Evolutionary conservation across 306 rosid genomes (phyloP).

Genomic region (Acacia melanoxylon): DNA sequence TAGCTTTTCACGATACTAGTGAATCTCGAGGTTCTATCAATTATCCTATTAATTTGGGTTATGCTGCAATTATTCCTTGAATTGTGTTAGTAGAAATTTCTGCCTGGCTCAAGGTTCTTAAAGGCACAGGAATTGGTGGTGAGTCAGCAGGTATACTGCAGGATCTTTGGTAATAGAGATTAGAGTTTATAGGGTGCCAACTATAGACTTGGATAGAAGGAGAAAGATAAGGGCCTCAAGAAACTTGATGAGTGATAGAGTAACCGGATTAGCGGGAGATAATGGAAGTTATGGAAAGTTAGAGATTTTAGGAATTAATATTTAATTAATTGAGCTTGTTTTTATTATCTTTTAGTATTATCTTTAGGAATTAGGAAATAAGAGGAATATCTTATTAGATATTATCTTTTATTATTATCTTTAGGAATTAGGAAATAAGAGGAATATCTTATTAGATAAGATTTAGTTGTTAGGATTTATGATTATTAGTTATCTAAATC

Average conservation of each 20-base stretch:
- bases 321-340: too few relatives aligned
- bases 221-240: background rate
- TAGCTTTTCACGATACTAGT: slow-evolving; percentile 20
- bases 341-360: too few relatives aligned
- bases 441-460: too few relatives aligned
- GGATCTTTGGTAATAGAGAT: background rate
- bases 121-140: background rate
- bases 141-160: background rate
- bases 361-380: too few relatives aligned
- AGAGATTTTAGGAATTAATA: too few relatives aligned
- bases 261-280: too few relatives aligned
- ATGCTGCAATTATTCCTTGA: background rate
- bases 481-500: too few relatives aligned
- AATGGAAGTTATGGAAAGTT: too few relatives aligned
- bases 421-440: too few relatives aligned
- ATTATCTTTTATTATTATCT: too few relatives aligned
- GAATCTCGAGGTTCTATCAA: background rate
- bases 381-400: too few relatives aligned
- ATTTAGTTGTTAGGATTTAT: too few relatives aligned
- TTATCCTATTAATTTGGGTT: slow-evolving; percentile 17
- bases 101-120: background rate
- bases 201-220: background rate
- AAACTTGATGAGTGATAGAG: background rate
- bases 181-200: background rate
- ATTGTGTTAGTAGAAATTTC: background rate